These are phyloP conservation scores for Moesziomyces parantarcticus DNA, from an alignment of 1,284 basidiomycete genomes.

Conservation along the genomic window DNA sequence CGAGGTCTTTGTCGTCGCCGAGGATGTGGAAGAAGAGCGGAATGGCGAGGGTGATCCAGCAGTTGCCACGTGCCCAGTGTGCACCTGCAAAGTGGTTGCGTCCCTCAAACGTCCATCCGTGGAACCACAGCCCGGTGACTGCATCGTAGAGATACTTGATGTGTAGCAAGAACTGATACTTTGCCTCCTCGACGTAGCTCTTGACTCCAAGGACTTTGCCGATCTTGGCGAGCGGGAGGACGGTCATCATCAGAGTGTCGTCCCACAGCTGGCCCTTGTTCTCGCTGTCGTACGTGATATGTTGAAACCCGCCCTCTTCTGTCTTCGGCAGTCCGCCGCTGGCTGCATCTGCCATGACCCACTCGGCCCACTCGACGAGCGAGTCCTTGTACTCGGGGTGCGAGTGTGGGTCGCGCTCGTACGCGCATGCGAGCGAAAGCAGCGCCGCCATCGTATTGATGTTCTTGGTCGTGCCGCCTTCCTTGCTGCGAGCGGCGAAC, in stretches of 20 bases:
- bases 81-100: conserved; percentile 73
- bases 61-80: conserved; percentile 76
- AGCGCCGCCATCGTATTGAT: conserved; percentile 78
- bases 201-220: conserved; percentile 73
- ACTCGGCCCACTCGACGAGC: conserved; percentile 76
- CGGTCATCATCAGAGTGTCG: conserved; percentile 76
- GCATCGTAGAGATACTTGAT: conserved; percentile 73
- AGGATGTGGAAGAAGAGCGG: conserved; percentile 75
- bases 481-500: conserved; percentile 73
- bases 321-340: conserved; percentile 73
- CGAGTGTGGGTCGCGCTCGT: conserved; percentile 67
- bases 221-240: conserved; percentile 75
- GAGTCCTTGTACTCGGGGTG: conserved; percentile 69
- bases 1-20: conserved; percentile 12
- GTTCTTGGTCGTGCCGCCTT: conserved; percentile 75
- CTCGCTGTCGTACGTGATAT: conserved; percentile 73
- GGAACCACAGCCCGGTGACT: conserved; percentile 73
- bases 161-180: conserved; percentile 74
- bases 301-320: conserved; percentile 75
- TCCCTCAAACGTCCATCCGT: conserved; percentile 73
- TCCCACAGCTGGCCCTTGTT: conserved; percentile 76
- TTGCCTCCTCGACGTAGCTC: conserved; percentile 75
- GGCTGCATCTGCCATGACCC: conserved; percentile 71
- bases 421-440: conserved; percentile 74
- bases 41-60: conserved; percentile 76